These are phyloP conservation scores for Trypanosoma caninum DNA, from an alignment of 208 protist genomes.

Conservation along the genomic window DNA sequence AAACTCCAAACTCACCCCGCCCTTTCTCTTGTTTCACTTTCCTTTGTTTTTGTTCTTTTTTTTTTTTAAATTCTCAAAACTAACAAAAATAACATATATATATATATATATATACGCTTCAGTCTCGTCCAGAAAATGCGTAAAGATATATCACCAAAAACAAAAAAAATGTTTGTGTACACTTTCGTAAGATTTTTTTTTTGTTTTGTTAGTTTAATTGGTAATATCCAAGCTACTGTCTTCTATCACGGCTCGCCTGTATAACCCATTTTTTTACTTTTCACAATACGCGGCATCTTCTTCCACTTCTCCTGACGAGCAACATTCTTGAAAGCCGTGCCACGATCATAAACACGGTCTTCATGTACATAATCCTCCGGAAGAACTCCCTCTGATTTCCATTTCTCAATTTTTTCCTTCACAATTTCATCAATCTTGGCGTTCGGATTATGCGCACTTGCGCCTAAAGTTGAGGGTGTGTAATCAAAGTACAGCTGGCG, in stretches of 20 bases:
- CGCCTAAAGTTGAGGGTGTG: constrained; percentile 57
- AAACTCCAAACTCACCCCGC: background rate
- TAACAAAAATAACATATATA: too few species aligned
- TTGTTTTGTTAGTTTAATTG: too few species aligned
- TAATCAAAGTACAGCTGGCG: constrained; percentile 91
- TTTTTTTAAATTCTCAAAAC: too few species aligned
- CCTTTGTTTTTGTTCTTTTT: too few species aligned
- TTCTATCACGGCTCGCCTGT: constrained; percentile 56
- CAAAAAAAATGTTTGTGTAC: too few species aligned
- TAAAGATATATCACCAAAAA: too few species aligned
- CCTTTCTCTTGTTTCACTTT: background rate
- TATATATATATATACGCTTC: too few species aligned
- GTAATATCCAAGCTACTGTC: too few species aligned
- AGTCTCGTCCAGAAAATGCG: too few species aligned
- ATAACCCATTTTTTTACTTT: constrained; percentile 80
- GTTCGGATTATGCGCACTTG: constrained; percentile 53
- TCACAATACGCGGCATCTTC: constrained; percentile 65
- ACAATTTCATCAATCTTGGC: constrained; percentile 89
- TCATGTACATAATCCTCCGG: constrained; percentile 88
- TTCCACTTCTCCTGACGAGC: constrained; percentile 84
- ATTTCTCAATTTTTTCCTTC: constrained; percentile 90
- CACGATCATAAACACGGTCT: constrained; percentile 78
- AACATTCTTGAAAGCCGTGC: constrained; percentile 76
- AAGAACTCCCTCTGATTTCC: constrained; percentile 85
- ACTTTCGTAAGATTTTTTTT: too few species aligned